Evolutionary conservation across 2,329 filamentous ascomycete species (phyloP).

Genomic region (Bipolaris victoriae): DNA sequence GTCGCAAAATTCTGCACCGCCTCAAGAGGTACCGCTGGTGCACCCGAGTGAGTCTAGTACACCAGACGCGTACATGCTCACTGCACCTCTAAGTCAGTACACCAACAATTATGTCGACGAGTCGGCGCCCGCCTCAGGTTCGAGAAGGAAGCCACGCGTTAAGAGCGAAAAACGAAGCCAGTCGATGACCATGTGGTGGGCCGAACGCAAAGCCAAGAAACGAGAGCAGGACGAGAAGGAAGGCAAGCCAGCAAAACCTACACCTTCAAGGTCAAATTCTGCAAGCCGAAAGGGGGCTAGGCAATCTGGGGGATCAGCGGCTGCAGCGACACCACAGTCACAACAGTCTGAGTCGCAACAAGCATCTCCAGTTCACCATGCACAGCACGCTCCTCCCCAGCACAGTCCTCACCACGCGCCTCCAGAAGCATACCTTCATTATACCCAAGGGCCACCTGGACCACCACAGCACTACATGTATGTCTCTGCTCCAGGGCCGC

Average conservation of each 20-base stretch:
- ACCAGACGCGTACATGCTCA: constrained; percentile 45
- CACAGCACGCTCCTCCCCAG: constrained; percentile 14
- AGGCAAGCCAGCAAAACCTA: constrained; percentile 27
- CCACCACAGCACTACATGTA: constrained; percentile 32
- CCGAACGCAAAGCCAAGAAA: constrained; percentile 50
- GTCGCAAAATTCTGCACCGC: constrained; percentile 32
- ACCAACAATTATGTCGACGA: constrained; percentile 38
- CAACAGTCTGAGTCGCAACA: constrained; percentile 21
- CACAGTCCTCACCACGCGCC: constrained; percentile 27
- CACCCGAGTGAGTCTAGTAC: constrained; percentile 33
- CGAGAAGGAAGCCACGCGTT: constrained; percentile 47
- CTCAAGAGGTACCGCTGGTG: constrained; percentile 27
- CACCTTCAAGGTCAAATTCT: constrained; percentile 35
- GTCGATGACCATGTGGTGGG: constrained; percentile 57
- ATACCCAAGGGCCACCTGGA: constrained; percentile 23
- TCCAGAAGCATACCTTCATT: constrained; percentile 30
- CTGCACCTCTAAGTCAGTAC: constrained; percentile 44
- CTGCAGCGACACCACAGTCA: constrained; percentile 26
- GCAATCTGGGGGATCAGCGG: constrained; percentile 25
- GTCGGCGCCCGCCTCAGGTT: constrained; percentile 31
- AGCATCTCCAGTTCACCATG: constrained; percentile 25
- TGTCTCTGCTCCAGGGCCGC: constrained; percentile 23
- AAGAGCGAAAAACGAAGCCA: constrained; percentile 54
- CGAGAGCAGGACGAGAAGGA: constrained; percentile 43
- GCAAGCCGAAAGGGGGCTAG: constrained; percentile 32